These are phyloP conservation scores for Vigna hirtella DNA, from an alignment of 306 rosid genomes.

Conservation along the genomic window DNA sequence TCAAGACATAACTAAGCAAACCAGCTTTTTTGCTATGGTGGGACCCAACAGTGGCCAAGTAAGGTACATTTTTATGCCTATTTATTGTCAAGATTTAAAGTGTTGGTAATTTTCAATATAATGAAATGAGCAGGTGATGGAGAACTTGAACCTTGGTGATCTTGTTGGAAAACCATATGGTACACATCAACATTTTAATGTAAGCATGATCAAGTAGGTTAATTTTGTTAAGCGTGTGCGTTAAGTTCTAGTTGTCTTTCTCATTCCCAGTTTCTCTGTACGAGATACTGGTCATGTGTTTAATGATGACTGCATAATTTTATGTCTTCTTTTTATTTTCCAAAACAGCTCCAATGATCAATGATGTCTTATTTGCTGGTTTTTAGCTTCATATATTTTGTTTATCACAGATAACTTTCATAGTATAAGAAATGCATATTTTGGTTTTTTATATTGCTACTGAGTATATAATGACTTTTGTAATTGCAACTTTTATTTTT, in stretches of 20 bases:
- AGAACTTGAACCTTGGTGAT: slow-evolving; percentile 73
- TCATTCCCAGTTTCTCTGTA: slow-evolving; percentile 16
- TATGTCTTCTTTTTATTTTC: slow-evolving; percentile 2
- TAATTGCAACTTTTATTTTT: slow-evolving; percentile 22
- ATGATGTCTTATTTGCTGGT: slow-evolving; percentile 12
- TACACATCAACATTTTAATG: slow-evolving; percentile 81
- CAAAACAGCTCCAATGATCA: slow-evolving; percentile 25
- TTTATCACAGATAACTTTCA: slow-evolving; percentile 26
- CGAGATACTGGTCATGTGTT: slow-evolving; percentile 20
- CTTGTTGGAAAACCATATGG: slow-evolving; percentile 89
- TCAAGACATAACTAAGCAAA: slow-evolving; percentile 84
- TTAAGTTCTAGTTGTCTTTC: slow-evolving; percentile 19
- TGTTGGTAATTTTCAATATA: slow-evolving; percentile 37
- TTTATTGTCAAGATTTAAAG: slow-evolving; percentile 26
- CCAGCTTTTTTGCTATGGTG: slow-evolving; percentile 82
- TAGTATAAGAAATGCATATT: neutral
- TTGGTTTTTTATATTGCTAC: neutral
- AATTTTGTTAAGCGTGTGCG: slow-evolving; percentile 9
- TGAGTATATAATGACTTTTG: neutral
- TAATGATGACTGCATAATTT: slow-evolving; percentile 36
- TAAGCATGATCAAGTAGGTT: slow-evolving; percentile 49
- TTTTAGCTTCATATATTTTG: slow-evolving; percentile 6
- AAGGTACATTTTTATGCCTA: slow-evolving; percentile 45
- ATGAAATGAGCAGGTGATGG: slow-evolving; percentile 70
- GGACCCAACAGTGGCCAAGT: slow-evolving; percentile 92